phyloP scores from a whole-genome alignment of 2,329 filamentous ascomycete species.

The Daldinia sp. region DNA sequence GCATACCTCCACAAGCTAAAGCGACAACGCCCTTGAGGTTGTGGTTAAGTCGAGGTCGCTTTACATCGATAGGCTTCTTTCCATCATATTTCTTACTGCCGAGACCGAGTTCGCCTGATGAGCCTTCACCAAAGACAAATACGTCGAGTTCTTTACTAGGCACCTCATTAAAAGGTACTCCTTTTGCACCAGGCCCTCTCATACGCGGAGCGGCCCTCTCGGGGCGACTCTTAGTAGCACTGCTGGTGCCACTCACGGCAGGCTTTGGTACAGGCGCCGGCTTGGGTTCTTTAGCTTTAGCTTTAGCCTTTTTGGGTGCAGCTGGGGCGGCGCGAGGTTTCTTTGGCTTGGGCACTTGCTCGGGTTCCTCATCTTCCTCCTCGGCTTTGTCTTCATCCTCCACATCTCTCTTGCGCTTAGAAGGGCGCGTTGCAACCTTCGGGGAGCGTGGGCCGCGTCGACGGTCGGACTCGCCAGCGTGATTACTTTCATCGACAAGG shows the following conservation, averaged over 20 bases:
- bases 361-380: conserved; percentile 1
- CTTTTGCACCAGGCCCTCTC: conserved; percentile 30
- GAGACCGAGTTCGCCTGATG: conserved; percentile 74
- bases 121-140: conserved; percentile 71
- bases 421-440: not conserved
- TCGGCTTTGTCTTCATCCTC: conserved; percentile 15
- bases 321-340: conserved; percentile 1
- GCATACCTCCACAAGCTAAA: conserved; percentile 77
- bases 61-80: conserved; percentile 69
- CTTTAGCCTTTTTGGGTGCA: conserved; percentile 8
- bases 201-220: conserved; percentile 14
- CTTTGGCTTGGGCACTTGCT: conserved; percentile 17
- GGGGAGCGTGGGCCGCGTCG: not conserved
- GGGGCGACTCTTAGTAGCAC: conserved; percentile 19
- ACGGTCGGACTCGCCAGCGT: not conserved
- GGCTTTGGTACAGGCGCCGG: not conserved
- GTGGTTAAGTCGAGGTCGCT: conserved; percentile 75
- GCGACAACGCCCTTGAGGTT: conserved; percentile 72
- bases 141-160: conserved; percentile 47
- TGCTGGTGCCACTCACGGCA: not conserved
- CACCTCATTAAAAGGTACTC: conserved; percentile 42
- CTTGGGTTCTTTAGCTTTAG: conserved; percentile 10
- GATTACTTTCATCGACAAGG: not conserved
- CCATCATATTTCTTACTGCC: conserved; percentile 68
- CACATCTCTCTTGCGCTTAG: conserved; percentile 35